Base-by-base conservation (phyloP, 257 asterid species). In the Solanum rostratum region DNA sequence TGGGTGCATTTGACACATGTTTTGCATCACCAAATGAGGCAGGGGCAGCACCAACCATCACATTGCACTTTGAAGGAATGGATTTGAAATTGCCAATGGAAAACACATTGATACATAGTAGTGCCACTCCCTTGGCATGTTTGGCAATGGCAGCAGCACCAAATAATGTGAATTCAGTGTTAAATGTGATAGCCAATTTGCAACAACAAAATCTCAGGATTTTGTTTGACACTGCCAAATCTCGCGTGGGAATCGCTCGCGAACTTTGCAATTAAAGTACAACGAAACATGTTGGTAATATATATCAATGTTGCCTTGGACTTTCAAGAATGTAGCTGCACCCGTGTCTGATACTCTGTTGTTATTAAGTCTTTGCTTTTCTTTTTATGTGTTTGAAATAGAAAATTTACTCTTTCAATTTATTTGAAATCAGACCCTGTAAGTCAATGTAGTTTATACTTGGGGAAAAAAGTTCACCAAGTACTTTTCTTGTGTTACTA, bases 191-290 rank as follows among this genome's bases (percentile, higher is more conserved):
- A 80, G 97, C 95, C 85, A 92, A 87, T 79, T 88, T 89, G 92
- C 99, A 95, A 86, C 99, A 95, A 69, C 99, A 95, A 88, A 95
- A 95, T 88, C 94, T 88, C 39, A 93, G 99, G 92, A 71, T 95
- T 70, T 86, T 94, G 63, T 90, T 95, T 71, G 99, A 95, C 41
- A 89, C 89, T 4, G 92, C 93, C 46, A 94, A 95, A 80, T 88
- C 92, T 10, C 94, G 90, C 84, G 87, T 95, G 54, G 97, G 97
- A 24, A 94, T 95, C 19, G 88, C 96, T 27, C 95, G 93, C 63
- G 98, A 95, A 80, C 10, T 33, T 1, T 94, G 98, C 87, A 92
- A 88, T 90, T 90, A 84, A 50, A n/a, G 37, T 68, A 30, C 45
- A 66, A 62, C 12, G 33, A 5, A 24, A 62, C 70, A 62, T 62